Evolutionary conservation across 768 basidiomycete genomes (phyloP).

Genomic region (Russula dissimulans): DNA sequence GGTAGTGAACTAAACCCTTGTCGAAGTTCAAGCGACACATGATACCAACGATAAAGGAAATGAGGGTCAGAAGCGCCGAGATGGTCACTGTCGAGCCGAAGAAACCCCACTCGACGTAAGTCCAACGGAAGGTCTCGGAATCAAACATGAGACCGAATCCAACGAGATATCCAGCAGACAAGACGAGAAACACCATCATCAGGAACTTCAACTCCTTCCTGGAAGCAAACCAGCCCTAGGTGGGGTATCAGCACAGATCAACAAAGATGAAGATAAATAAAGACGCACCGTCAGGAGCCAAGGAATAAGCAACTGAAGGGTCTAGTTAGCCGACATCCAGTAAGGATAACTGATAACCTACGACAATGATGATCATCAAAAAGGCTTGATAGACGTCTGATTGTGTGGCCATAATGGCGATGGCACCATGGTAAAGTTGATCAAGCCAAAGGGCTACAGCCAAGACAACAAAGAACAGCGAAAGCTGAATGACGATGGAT

Average conservation of each 20-base stretch:
- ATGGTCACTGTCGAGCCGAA: slow-evolving; percentile 54
- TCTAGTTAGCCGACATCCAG: slow-evolving; percentile 6
- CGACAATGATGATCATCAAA: slow-evolving; percentile 47
- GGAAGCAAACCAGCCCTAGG: slow-evolving; percentile 67
- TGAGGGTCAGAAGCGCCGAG: slow-evolving; percentile 48
- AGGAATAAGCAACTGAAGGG: slow-evolving; percentile 47
- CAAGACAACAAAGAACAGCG: slow-evolving; percentile 65
- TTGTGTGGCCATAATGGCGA: slow-evolving; percentile 42
- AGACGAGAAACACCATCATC: slow-evolving; percentile 53
- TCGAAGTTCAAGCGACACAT: slow-evolving; percentile 69
- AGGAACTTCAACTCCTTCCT: slow-evolving; percentile 52
- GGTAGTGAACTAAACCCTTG: slow-evolving; percentile 57
- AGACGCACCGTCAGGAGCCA: slow-evolving; percentile 53
- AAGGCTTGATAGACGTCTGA: slow-evolving; percentile 44
- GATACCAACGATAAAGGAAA: slow-evolving; percentile 51
- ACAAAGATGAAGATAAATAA: background rate
- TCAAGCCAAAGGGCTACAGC: slow-evolving; percentile 72
- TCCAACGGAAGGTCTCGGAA: slow-evolving; percentile 66
- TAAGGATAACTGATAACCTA: slow-evolving; percentile 31
- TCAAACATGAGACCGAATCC: slow-evolving; percentile 71
- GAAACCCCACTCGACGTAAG: slow-evolving; percentile 64
- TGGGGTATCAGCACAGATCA: background rate
- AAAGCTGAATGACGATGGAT: slow-evolving; percentile 67
- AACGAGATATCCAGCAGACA: slow-evolving; percentile 52
- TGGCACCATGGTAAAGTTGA: slow-evolving; percentile 57